phyloP scores from a whole-genome alignment of 805 yeast genomes.

The Ascoidea asiatica region DNA sequence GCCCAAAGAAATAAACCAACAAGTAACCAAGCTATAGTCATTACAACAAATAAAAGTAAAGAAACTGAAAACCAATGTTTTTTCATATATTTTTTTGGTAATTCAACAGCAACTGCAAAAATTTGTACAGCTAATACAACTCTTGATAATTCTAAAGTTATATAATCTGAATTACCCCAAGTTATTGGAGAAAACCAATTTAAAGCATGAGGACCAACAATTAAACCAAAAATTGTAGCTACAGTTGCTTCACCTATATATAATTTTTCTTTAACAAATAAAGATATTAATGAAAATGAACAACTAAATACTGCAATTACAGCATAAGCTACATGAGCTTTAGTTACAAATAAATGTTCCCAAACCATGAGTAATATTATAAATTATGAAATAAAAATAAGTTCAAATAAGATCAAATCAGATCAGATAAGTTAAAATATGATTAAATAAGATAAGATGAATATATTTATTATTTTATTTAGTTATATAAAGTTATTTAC shows the following conservation, averaged over 20 bases:
- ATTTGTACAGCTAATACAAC: constrained; percentile 78
- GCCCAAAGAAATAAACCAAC: constrained; percentile 72
- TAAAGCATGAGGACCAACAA: constrained; percentile 79
- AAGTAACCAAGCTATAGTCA: constrained; percentile 83
- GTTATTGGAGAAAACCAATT: constrained; percentile 70
- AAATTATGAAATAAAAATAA: too few relatives aligned
- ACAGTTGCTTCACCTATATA: constrained; percentile 89
- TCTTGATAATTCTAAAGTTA: constrained; percentile 75
- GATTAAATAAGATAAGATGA: too few relatives aligned
- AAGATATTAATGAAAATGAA: constrained; percentile 66
- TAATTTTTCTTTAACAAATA: constrained; percentile 69
- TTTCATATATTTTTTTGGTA: constrained; percentile 81
- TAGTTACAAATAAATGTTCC: constrained; percentile 18
- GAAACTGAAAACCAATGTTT: constrained; percentile 71
- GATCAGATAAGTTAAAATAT: too few relatives aligned
- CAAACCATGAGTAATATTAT: too few relatives aligned
- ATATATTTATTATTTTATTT: too few relatives aligned
- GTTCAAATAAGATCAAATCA: too few relatives aligned
- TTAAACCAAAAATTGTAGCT: constrained; percentile 73
- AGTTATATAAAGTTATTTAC: too few relatives aligned
- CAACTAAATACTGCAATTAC: constrained; percentile 74
- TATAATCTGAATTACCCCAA: constrained; percentile 78
- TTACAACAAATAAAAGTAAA: constrained; percentile 67
- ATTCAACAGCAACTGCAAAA: constrained; percentile 88
- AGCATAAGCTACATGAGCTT: constrained; percentile 80